phyloP scores from a whole-genome alignment of 352 stramenopile species.

The Phytophthora tentaculata region DNA sequence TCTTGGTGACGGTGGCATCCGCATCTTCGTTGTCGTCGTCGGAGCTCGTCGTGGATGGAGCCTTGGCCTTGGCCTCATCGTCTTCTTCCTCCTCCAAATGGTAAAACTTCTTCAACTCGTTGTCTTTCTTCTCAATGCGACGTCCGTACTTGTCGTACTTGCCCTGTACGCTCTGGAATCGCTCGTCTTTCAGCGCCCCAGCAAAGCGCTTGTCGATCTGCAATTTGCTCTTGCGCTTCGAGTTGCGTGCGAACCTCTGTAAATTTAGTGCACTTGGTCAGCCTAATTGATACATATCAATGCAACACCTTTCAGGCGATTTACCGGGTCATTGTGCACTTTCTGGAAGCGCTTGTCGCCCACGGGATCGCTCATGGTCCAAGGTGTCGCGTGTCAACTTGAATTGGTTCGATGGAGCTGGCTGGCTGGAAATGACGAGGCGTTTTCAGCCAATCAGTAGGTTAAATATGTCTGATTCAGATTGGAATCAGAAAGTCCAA shows the following conservation, averaged over 20 bases:
- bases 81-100: slow-evolving; percentile 57
- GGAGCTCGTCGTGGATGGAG: slow-evolving; percentile 35
- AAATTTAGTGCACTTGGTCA: slow-evolving; percentile 4
- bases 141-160: slow-evolving; percentile 91
- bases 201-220: slow-evolving; percentile 84
- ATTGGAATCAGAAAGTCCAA: no score
- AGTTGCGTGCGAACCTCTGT: slow-evolving; percentile 78
- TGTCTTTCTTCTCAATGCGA: slow-evolving; percentile 77
- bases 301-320: not conserved
- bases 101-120: slow-evolving; percentile 87
- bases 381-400: slow-evolving; percentile 9
- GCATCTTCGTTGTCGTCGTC: slow-evolving; percentile 44
- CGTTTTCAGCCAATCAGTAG: slow-evolving; percentile 27
- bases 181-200: slow-evolving; percentile 73
- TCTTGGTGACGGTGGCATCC: slow-evolving; percentile 39
- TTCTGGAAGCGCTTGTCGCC: slow-evolving; percentile 84
- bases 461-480: no score
- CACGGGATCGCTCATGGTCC: slow-evolving; percentile 52
- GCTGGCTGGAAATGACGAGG: slow-evolving; percentile 12
- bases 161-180: slow-evolving; percentile 81
- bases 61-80: slow-evolving; percentile 38
- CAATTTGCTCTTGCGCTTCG: slow-evolving; percentile 84
- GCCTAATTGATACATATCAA: slow-evolving; percentile 3
- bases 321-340: slow-evolving; percentile 86
- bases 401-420: slow-evolving; percentile 12